Base-by-base conservation (phyloP, 768 basidiomycete genomes). In the Neoboletus brunneissimus region DNA sequence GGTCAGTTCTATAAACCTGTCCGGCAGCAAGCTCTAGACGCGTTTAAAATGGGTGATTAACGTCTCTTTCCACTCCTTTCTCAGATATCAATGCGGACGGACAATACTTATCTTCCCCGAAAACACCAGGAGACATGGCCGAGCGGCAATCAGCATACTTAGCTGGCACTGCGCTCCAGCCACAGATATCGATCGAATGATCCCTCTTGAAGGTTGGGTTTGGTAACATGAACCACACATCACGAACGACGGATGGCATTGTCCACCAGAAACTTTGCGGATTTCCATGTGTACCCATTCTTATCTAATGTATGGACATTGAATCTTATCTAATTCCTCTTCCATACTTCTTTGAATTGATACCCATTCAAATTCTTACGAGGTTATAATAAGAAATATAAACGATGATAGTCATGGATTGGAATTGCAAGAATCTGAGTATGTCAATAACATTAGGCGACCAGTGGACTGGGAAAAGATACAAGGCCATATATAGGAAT, bases 171-270 rank as follows among this genome's bases (percentile, higher is more conserved):
- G 77, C 80, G 4, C 68, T 89, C 44, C 78, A 75, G 35, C 82
- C 77, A 58, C 81, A 90, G 57, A 83, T 91, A 71, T 91, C 89
- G 29, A 92, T 93, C 59, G 90, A 93, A 69, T 92, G 67, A 77
- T 59, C 4, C 1, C 41, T 42, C 4, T 40, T 22, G 23, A 41
- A 35, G 49, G 16, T 37, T 34, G 34, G 27, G 31, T 20, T 11
- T 23, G 35, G 27, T 50, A 44, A 20, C 34, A 29, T 22, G 56
- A 54, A 16, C 34, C 31, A 44, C 48, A 27, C 31, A 23, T 46
- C 47, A 53, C 20, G 56, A 25, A 31, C 35, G 42, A 51, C 18
- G 50, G 25, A 23, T 52, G 42, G 34, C 25, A 29, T 23, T 46
- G 16, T 29, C 13, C 37, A 12, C n/a, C 37, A 44, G 47, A 45